A percentile compares a stretch with the other conserved stretches of the same genome.
phyloP scores from a whole-genome alignment of 139 green algal genomes.

The Chlamydomonas incerta region DNA sequence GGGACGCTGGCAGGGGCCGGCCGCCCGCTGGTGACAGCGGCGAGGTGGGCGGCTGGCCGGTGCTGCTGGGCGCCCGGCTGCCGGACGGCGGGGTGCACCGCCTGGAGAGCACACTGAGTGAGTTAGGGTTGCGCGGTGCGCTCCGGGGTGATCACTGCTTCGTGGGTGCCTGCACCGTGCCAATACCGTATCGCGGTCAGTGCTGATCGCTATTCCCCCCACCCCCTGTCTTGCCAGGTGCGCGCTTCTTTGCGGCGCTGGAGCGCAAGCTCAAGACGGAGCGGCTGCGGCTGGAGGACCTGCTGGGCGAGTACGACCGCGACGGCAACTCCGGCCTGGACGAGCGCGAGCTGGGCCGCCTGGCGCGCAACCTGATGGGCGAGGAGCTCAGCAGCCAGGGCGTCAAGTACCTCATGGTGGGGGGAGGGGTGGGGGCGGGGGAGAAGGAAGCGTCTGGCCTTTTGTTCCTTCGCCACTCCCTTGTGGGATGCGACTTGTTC shows the following conservation, averaged over 20 bases:
- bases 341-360: slow-evolving; percentile 27
- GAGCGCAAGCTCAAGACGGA: slow-evolving; percentile 50
- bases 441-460: too few relatives aligned
- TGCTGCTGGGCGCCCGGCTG: slow-evolving; percentile 25
- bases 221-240: too few relatives aligned
- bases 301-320: slow-evolving; percentile 45
- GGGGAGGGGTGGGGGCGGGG: not conserved
- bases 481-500: too few relatives aligned
- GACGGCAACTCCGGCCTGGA: slow-evolving; percentile 43
- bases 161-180: too few relatives aligned
- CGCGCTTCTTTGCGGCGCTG: slow-evolving; percentile 53
- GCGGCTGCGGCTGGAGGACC: slow-evolving; percentile 40
- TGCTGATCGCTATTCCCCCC: too few relatives aligned
- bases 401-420: slow-evolving; percentile 38
- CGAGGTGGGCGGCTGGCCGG: slow-evolving; percentile 29
- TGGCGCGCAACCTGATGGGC: slow-evolving; percentile 33
- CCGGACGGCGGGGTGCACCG: not conserved
- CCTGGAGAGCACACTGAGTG: slow-evolving; percentile 40
- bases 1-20: not conserved
- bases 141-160: too few relatives aligned
- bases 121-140: not conserved
- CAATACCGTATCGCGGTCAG: too few relatives aligned
- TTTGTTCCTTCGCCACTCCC: too few relatives aligned
- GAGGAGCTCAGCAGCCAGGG: not conserved
- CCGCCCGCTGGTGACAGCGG: not conserved